Percentiles rank a stretch among this genome's conserved stretches.
Conservation (phyloP, 345 rosid genomes). For the Populus pruinosa region DNA sequence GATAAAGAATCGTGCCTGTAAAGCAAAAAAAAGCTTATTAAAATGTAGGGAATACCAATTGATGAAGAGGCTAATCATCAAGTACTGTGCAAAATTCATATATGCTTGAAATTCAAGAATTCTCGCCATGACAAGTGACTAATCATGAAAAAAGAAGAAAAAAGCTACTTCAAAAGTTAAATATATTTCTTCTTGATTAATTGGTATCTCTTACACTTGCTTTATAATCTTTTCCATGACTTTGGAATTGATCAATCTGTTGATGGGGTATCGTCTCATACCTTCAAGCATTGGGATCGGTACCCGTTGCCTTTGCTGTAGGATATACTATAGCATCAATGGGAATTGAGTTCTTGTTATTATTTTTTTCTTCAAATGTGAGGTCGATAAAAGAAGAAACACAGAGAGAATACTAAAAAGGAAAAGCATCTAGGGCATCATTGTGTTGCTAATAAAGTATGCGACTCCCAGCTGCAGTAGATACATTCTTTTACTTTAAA, state of each 20-base stretch:
- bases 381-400: conserved; percentile 13
- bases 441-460: conserved; percentile 30
- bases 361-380: neutral
- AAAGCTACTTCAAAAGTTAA: conserved; percentile 16
- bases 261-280: conserved; percentile 30
- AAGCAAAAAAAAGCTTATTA: conserved; percentile 1
- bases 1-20: neutral
- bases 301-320: neutral
- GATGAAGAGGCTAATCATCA: conserved; percentile 16
- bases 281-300: conserved; percentile 28
- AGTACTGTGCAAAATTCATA: conserved; percentile 3
- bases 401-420: conserved; percentile 32
- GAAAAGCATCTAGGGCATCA: conserved; percentile 40
- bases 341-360: conserved; percentile 22
- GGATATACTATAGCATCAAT: conserved; percentile 4
- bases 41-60: conserved; percentile 9
- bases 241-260: conserved; percentile 24
- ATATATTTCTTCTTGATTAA: conserved; percentile 13
- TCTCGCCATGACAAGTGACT: conserved; percentile 32
- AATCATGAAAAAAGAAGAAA: conserved; percentile 24
- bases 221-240: conserved; percentile 22
- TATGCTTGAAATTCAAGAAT: conserved; percentile 43
- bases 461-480: conserved; percentile 4
- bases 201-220: conserved; percentile 15
- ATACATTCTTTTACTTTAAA: conserved; percentile 12